Percentiles rank a stretch among this genome's conserved stretches.
phyloP scores from a whole-genome alignment of 2,329 filamentous ascomycete genomes.

The Neoarthrinium moseri region DNA sequence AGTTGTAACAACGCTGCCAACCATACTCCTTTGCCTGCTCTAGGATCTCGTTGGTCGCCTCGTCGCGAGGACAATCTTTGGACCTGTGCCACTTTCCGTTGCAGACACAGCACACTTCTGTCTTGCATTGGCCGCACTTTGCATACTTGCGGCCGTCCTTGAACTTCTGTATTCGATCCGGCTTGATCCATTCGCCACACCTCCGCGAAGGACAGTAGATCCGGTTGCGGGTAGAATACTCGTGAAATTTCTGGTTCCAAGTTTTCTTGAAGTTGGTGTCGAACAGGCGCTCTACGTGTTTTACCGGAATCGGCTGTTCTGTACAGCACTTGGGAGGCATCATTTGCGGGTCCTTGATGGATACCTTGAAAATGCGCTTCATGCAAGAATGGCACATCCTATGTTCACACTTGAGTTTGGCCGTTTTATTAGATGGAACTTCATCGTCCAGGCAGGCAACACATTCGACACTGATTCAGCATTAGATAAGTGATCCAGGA shows the following conservation, averaged over 20 bases:
- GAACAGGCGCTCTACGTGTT: conserved; percentile 75
- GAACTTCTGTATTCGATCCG: conserved; percentile 62
- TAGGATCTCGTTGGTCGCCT: conserved; percentile 62
- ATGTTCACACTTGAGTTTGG: conserved; percentile 75
- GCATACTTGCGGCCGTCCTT: conserved; percentile 62
- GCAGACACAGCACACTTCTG: conserved; percentile 72
- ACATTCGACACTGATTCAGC: conserved; percentile 61
- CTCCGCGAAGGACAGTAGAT: conserved; percentile 72
- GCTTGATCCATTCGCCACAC: conserved; percentile 80
- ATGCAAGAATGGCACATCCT: conserved; percentile 79
- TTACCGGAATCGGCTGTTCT: conserved; percentile 68
- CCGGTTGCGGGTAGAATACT: conserved; percentile 71
- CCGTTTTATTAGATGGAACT: conserved; percentile 59
- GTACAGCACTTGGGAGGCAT: conserved; percentile 88
- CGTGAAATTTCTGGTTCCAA: conserved; percentile 80
- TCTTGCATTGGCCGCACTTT: conserved; percentile 69
- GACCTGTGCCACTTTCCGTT: conserved; percentile 71
- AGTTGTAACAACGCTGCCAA: conserved; percentile 75
- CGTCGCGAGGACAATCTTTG: conserved; percentile 69
- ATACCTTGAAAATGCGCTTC: conserved; percentile 71
- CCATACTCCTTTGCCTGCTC: conserved; percentile 65
- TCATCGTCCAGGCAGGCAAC: conserved; percentile 69
- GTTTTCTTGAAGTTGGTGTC: conserved; percentile 69
- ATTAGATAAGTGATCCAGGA: conserved; percentile 17
- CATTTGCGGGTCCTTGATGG: conserved; percentile 71